phyloP scores from a whole-genome alignment of 2,329 filamentous ascomycete species.

The Coccinonectria pachysandricola region DNA sequence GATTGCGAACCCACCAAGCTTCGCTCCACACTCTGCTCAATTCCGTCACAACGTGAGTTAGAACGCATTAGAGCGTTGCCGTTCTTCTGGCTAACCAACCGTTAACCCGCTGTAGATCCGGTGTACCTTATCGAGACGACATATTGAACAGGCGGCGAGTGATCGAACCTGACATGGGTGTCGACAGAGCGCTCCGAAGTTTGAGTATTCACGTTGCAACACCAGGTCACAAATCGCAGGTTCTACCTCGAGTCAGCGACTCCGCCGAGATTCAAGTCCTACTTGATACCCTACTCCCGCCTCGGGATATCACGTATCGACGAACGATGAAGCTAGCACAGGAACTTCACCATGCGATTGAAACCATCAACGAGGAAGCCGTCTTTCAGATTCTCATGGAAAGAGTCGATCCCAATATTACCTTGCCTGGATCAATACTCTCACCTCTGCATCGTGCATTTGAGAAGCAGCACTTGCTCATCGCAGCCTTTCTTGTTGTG shows the following conservation, averaged over 20 bases:
- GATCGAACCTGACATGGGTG: constrained; percentile 16
- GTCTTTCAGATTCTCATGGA: constrained; percentile 16
- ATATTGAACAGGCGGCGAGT: constrained; percentile 15
- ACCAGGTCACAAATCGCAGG: constrained; percentile 13
- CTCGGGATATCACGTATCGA: constrained; percentile 12
- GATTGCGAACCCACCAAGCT: constrained; percentile 17
- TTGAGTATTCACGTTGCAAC: constrained; percentile 15
- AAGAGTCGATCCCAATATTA: constrained; percentile 17
- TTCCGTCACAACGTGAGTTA: constrained; percentile 16
- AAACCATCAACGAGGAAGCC: constrained; percentile 13
- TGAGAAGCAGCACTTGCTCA: constrained; percentile 16
- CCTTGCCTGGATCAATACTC: constrained; percentile 16
- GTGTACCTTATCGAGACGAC: too few species aligned
- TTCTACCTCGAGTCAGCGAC: constrained; percentile 18
- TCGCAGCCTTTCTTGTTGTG: constrained; percentile 18
- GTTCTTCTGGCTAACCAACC: too few species aligned
- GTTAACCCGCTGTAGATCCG: too few species aligned
- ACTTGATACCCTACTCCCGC: constrained; percentile 17
- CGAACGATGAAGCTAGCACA: constrained; percentile 12
- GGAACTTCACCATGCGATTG: constrained; percentile 16
- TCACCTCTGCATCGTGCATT: constrained; percentile 19
- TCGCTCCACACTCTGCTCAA: constrained; percentile 19
- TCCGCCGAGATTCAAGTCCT: constrained; percentile 19
- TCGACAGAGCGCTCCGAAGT: constrained; percentile 16
- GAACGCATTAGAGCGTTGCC: too few species aligned